Conservation (phyloP, 768 basidiomycete genomes). For the Panaeolus papilionaceus region DNA sequence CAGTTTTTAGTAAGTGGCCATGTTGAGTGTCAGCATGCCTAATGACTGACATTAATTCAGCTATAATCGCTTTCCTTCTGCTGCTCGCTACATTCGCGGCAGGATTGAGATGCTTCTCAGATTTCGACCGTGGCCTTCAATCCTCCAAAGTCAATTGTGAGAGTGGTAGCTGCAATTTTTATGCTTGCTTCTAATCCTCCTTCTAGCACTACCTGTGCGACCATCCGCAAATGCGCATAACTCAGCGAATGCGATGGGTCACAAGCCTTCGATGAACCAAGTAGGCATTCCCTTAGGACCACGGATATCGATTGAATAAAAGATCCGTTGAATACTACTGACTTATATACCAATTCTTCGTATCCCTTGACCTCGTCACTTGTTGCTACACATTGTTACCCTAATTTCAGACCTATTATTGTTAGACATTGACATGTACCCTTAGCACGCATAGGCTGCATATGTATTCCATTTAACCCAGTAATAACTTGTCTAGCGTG, state of each 20-base stretch:
- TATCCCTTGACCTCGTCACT: neutral
- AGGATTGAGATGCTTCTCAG: conserved; percentile 79
- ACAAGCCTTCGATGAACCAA: conserved; percentile 53
- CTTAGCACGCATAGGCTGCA: conserved; percentile 9
- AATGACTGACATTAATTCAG: conserved; percentile 41
- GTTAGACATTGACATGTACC: neutral
- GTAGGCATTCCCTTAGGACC: conserved; percentile 61
- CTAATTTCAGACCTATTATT: conserved; percentile 6
- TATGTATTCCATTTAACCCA: neutral
- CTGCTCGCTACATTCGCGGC: conserved; percentile 77
- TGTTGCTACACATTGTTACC: neutral
- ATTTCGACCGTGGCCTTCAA: conserved; percentile 83
- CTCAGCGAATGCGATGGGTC: conserved; percentile 50
- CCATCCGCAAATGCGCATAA: conserved; percentile 49
- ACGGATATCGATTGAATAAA: conserved; percentile 80
- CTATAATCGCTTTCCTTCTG: conserved; percentile 77
- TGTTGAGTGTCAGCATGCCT: neutral
- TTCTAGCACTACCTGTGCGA: conserved; percentile 54
- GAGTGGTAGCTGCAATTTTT: conserved; percentile 39
- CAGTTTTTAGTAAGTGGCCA: conserved; percentile 69
- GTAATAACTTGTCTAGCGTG: neutral
- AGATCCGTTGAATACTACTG: neutral
- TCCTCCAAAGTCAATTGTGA: conserved; percentile 78
- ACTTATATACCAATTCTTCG: conserved; percentile 1
- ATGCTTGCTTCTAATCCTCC: conserved; percentile 30